phyloP scores from a whole-genome alignment of 1,284 basidiomycete genomes.

The Tilletia caries region DNA sequence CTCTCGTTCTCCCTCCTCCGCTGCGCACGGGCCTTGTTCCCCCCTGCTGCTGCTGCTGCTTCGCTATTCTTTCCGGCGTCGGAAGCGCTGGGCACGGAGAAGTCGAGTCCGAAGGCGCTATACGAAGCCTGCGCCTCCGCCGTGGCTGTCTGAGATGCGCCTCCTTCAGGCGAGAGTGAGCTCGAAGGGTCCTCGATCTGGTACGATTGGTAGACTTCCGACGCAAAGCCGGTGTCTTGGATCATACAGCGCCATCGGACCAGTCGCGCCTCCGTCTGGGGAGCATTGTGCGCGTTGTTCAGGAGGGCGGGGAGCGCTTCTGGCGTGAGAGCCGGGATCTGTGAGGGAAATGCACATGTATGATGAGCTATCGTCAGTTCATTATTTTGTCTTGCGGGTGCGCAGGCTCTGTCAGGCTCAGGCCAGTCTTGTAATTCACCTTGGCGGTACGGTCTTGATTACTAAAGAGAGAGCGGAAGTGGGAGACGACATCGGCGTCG shows the following conservation, averaged over 20 bases:
- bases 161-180: slow-evolving; percentile 6
- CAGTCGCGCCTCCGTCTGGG: slow-evolving; percentile 33
- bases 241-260: slow-evolving; percentile 54
- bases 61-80: too few species aligned
- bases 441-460: slow-evolving; percentile 27
- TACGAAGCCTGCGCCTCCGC: background rate
- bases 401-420: background rate
- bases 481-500: slow-evolving; percentile 26
- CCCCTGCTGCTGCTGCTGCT: background rate
- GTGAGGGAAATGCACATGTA: too few species aligned
- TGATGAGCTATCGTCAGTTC: too few species aligned
- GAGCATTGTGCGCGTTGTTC: background rate
- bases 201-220: slow-evolving; percentile 40
- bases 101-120: slow-evolving; percentile 13
- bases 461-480: slow-evolving; percentile 29
- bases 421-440: background rate
- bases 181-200: slow-evolving; percentile 1
- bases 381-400: background rate
- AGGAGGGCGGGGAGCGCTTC: slow-evolving; percentile 19
- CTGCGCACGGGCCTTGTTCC: slow-evolving; percentile 16
- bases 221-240: slow-evolving; percentile 53
- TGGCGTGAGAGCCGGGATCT: slow-evolving; percentile 25
- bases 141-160: background rate
- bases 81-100: background rate
- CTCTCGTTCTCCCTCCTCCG: slow-evolving; percentile 36